Base-by-base conservation (phyloP, 2,329 filamentous ascomycete genomes). In the Nothomitra cinnamomea region DNA sequence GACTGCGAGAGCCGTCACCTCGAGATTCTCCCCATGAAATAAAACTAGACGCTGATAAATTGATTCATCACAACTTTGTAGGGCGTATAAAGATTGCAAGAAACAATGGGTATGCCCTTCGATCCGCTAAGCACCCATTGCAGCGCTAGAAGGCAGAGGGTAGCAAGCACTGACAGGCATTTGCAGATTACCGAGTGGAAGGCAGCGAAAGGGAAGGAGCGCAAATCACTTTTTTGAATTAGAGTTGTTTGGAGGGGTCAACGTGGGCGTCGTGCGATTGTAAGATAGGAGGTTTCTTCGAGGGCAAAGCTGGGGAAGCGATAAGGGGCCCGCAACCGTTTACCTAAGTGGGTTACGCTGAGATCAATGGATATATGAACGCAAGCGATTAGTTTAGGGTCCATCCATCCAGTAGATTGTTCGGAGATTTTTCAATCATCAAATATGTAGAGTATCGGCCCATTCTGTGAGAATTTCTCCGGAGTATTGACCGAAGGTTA, bases 71-170 rank as follows among this genome's bases (percentile, higher is more conserved):
- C n/a, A 13, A n/a, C 7, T 35, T 8, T 32, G 24, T 36, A 55
- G 53, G 50, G 53, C 53, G 41, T 55, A 55, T 40, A 32, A 36
- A 45, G 53, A 55, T 35, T 55, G 53, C 38, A 55, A 55, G 32
- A 55, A 55, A 25, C 17, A 45, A 43, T 55, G 53, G 53, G 53
- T 55, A 55, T 42, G 53, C 24, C 17, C 21, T 22, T 50, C 25
- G 47, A 21, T 50, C 5, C 47, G 47, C 8, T n/a, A 3, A 32
- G 10, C 4, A 5, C 28, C 28, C 28, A 32, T 32, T 50, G n/a
- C 25, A 50, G 24, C 17, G 47, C 47, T 28, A 22, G 19, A 24
- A 28, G n/a, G 47, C 17, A n/a, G n/a, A 50, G 5, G 17, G 21
- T 4, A 5, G 25, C 25, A 25, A 41, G n/a, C 10, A 50, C 24